These are phyloP conservation scores for Osmozyma mogii DNA, from an alignment of 805 yeast genomes.

Conservation along the genomic window DNA sequence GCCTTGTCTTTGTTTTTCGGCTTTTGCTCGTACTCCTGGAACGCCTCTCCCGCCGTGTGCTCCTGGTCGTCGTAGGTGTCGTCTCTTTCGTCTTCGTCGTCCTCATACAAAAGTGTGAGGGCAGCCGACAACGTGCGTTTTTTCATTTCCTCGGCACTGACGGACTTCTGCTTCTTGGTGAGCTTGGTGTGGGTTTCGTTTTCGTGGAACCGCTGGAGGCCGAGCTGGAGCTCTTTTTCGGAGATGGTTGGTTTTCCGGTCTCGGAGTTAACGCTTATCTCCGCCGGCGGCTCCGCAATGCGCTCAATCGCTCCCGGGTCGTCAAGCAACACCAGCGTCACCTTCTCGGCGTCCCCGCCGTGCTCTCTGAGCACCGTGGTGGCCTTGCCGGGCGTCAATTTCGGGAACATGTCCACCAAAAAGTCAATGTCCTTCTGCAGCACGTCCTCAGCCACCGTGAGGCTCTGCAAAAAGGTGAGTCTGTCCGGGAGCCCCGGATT, in stretches of 20 bases:
- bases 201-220: conserved; percentile 14
- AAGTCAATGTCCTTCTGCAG: conserved; percentile 31
- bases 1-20: conserved; percentile 8
- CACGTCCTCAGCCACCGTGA: conserved; percentile 5
- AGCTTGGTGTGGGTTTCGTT: conserved; percentile 11
- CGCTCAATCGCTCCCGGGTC: conserved; percentile 39
- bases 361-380: conserved; percentile 40
- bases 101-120: conserved; percentile 53
- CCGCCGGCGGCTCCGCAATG: conserved; percentile 12
- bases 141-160: conserved; percentile 34
- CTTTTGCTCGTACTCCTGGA: conserved; percentile 5
- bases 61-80: conserved; percentile 62
- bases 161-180: conserved; percentile 5
- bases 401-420: conserved; percentile 61
- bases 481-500: conserved; percentile 47
- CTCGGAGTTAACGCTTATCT: background rate
- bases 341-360: conserved; percentile 45
- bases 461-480: conserved; percentile 36
- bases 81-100: conserved; percentile 82
- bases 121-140: conserved; percentile 55
- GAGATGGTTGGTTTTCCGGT: conserved; percentile 1
- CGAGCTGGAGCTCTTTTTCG: conserved; percentile 8
- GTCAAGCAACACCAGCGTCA: conserved; percentile 56
- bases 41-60: conserved; percentile 22
- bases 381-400: conserved; percentile 40